These are phyloP conservation scores for Trichoderma hamatum DNA, from an alignment of 2,329 filamentous ascomycete genomes.

Conservation along the genomic window DNA sequence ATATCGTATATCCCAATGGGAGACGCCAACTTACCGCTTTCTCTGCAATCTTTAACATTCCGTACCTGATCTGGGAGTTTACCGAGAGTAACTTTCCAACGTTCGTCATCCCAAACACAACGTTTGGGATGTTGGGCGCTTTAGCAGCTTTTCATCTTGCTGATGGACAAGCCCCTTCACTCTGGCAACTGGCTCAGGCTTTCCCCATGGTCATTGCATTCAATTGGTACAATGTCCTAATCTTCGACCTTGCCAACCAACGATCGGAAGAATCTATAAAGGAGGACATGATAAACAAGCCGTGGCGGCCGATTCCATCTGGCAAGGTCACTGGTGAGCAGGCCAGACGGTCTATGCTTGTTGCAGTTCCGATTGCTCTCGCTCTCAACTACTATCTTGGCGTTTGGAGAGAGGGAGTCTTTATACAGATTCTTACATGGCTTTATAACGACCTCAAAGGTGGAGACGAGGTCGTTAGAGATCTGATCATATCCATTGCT, in stretches of 20 bases:
- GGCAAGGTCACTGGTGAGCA: slow-evolving; percentile 33
- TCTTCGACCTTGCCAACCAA: slow-evolving; percentile 44
- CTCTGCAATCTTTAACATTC: not conserved
- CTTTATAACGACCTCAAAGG: slow-evolving; percentile 45
- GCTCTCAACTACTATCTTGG: slow-evolving; percentile 33
- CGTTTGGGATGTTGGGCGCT: slow-evolving; percentile 22
- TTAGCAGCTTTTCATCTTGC: slow-evolving; percentile 8
- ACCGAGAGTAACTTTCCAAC: slow-evolving; percentile 23
- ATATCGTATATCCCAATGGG: not conserved
- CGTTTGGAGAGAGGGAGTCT: slow-evolving; percentile 33
- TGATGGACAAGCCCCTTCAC: not conserved
- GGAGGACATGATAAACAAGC: slow-evolving; percentile 47
- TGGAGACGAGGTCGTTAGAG: slow-evolving; percentile 32
- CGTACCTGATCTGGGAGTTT: slow-evolving; percentile 13
- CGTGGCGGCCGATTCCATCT: slow-evolving; percentile 37
- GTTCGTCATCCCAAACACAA: slow-evolving; percentile 22
- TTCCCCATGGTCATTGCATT: slow-evolving; percentile 17
- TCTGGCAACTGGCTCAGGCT: not conserved
- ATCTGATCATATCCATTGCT: slow-evolving; percentile 31
- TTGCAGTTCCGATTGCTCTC: slow-evolving; percentile 28
- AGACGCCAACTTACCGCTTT: not conserved
- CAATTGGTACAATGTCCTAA: slow-evolving; percentile 25
- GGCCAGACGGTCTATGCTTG: slow-evolving; percentile 31
- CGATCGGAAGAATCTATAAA: slow-evolving; percentile 34
- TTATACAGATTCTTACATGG: slow-evolving; percentile 38